These are phyloP conservation scores for Brassica juncea DNA, from an alignment of 345 rosid genomes.

Conservation along the genomic window DNA sequence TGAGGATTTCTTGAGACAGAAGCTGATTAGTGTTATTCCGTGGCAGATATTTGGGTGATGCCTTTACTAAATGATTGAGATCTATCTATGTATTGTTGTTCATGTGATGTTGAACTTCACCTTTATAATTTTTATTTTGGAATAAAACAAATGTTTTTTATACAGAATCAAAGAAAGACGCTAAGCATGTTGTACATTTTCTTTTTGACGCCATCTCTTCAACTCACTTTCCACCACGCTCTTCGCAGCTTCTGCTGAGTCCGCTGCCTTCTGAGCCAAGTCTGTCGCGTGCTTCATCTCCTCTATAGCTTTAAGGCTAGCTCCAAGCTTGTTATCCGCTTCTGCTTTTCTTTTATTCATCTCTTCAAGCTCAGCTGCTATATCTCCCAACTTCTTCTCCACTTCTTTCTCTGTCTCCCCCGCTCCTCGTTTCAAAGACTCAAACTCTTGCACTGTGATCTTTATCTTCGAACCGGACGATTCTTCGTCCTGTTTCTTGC, in stretches of 20 bases:
- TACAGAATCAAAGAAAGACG: constrained; percentile 12
- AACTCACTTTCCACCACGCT: constrained; percentile 68
- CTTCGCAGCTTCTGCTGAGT: constrained; percentile 70
- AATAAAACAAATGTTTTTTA: constrained; percentile 18
- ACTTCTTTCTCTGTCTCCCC: constrained; percentile 52
- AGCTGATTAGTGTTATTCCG: constrained; percentile 23
- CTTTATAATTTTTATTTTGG: constrained; percentile 6
- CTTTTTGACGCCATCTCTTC: constrained; percentile 55
- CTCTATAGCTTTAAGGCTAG: constrained; percentile 53
- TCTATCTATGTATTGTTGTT: neutral
- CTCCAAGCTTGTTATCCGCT: constrained; percentile 51
- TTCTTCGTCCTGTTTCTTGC: constrained; percentile 28
- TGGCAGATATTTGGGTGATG: neutral
- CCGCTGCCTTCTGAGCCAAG: constrained; percentile 67
- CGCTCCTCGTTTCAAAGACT: constrained; percentile 51
- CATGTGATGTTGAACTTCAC: neutral
- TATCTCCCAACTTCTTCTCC: constrained; percentile 51
- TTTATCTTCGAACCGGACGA: constrained; percentile 48
- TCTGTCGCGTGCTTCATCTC: constrained; percentile 75
- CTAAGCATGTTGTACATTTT: constrained; percentile 38
- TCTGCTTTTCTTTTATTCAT: constrained; percentile 48
- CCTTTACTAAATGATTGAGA: neutral
- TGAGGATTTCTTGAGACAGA: constrained; percentile 46
- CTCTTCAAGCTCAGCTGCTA: constrained; percentile 50
- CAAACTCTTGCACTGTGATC: constrained; percentile 58